Evolutionary conservation across 257 asterid genomes (phyloP), one percentile per base, ranked within the genome.

Genomic region (Linaria vulgaris): DNA sequence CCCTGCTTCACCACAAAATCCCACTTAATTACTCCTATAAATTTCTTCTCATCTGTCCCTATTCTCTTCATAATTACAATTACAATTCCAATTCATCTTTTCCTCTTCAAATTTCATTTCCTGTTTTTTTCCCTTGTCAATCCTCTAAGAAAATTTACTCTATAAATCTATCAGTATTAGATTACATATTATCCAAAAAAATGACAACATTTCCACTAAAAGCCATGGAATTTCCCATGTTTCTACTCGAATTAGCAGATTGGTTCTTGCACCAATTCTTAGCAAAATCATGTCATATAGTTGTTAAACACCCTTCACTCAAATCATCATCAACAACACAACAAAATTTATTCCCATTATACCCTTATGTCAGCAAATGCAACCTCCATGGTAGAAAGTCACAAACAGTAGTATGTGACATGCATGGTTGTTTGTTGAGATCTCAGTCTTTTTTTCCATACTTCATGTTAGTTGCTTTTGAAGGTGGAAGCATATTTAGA

Each of bases 381-480:
- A 69, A 16, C 31, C 64, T 60, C 20, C 20, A 48, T 14, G 30
- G 38, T 27, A 66, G 87, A 22, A 62, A 59, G 37, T 63, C 84
- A 0, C 76, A 88, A 51, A 86, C 92, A 1, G 49, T 91, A 8
- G 81, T 79, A 14, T 84, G 90, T 68, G 96, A 88, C 71, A 56
- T 88, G 21, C 78, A 83, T 48, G 76, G 81, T 5, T 72, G 80
- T 60, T 45, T 88, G 46, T 66, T 91, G 0, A 67, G 83, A 50
- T 66, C 95, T 1, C 64, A 41, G 6, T 85, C 96, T 0, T 86
- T 88, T 69, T 91, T 88, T 41, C 98, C 98, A 15, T 91, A 75
- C 80, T 88, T 91, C 86, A 91, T 91, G 98, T 81, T 91, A 0
- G 88, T 91, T 23, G 95, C 98, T 10, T 88, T 91, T 37, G 98